Percentiles rank a stretch among this genome's conserved stretches.
Evolutionary conservation across 129 eudicot species (phyloP).

Genomic region (Flaveria linearis): DNA sequence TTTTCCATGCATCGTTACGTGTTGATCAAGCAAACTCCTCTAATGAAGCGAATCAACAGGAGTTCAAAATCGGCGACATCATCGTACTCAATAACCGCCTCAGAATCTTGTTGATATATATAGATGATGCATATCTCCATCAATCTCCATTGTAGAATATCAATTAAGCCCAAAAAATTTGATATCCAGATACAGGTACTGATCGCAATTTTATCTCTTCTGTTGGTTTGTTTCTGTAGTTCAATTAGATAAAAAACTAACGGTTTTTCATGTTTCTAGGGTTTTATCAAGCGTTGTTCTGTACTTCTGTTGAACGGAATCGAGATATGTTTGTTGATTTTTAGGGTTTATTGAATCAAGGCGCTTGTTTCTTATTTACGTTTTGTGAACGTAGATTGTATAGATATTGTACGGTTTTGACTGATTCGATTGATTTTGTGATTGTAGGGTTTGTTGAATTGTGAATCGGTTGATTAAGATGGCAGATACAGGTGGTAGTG

Average conservation of each 20-base stretch:
- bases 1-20: no score
- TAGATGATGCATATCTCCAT: no score
- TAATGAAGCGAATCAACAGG: no score
- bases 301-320: not conserved
- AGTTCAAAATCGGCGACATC: no score
- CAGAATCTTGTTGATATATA: no score
- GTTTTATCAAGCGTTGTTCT: constrained; percentile 10
- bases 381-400: not conserved
- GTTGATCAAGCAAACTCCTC: no score
- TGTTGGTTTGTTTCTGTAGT: not conserved
- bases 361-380: not conserved
- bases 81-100: no score
- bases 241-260: constrained; percentile 9
- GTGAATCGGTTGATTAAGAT: constrained; percentile 30
- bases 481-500: constrained; percentile 83
- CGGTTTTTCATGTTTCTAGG: constrained; percentile 12
- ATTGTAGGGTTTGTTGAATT: constrained; percentile 17
- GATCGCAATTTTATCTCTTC: not conserved
- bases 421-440: constrained; percentile 13
- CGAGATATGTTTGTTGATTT: not conserved
- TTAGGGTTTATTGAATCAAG: constrained; percentile 15
- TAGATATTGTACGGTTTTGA: not conserved
- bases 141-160: no score
- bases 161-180: no score
- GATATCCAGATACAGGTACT: not conserved